Evolutionary conservation across 2,329 filamentous ascomycete genomes (phyloP).

Genomic region (Immersiporthe knoxdaviesiana): DNA sequence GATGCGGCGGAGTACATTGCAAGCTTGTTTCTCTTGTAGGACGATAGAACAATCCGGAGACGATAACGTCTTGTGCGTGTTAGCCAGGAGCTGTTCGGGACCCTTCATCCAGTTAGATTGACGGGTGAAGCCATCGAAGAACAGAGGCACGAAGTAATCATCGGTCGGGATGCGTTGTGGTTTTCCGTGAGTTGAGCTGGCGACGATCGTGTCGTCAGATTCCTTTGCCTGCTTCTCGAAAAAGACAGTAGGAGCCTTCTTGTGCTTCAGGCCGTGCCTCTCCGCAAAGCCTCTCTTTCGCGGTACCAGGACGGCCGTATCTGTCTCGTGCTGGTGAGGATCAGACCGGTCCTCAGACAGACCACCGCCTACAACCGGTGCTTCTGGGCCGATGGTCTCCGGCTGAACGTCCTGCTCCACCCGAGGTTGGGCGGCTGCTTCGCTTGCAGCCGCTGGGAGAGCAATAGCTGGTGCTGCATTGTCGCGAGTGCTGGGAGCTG

Average conservation of each 20-base stretch:
- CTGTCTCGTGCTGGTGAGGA: constrained; percentile 3
- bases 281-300: constrained; percentile 23
- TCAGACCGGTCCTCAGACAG: not conserved
- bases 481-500: not conserved
- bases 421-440: constrained; percentile 1
- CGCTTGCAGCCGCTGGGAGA: not conserved
- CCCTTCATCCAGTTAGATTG: constrained; percentile 63
- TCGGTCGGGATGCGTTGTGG: constrained; percentile 47
- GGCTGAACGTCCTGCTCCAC: not conserved
- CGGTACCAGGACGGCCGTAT: not conserved
- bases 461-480: not conserved
- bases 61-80: constrained; percentile 86
- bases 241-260: constrained; percentile 73
- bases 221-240: constrained; percentile 70
- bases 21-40: constrained; percentile 84
- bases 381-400: not conserved
- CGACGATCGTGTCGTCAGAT: constrained; percentile 51
- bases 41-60: constrained; percentile 84
- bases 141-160: constrained; percentile 67
- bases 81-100: constrained; percentile 73
- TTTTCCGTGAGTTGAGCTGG: constrained; percentile 45
- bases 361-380: constrained; percentile 7
- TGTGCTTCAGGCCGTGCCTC: constrained; percentile 45
- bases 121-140: constrained; percentile 60
- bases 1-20: constrained; percentile 81